Conservation (phyloP, 23 red algal species). For the Rhodosorus marinus region DNA sequence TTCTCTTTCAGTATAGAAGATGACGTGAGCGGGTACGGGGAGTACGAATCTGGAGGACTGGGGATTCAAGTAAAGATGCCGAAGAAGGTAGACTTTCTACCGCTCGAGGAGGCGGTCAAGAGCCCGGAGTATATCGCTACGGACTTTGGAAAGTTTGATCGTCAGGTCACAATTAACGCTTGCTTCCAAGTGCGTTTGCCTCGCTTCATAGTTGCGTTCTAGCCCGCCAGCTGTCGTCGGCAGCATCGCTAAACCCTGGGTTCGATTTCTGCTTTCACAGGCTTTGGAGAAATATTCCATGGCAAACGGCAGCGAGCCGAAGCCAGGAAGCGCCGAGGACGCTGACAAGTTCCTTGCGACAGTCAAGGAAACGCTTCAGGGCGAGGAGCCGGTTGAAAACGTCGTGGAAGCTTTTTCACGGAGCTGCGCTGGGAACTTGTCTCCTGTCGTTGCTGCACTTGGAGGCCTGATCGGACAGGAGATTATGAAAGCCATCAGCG, state of each 20-base stretch:
- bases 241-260: no score
- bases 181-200: no score
- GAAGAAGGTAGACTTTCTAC: constrained; percentile 31
- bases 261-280: no score
- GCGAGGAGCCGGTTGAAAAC: background rate
- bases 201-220: constrained; percentile 32
- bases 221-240: background rate
- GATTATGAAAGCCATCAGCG: constrained; percentile 74
- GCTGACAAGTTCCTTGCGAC: constrained; percentile 33
- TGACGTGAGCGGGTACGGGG: constrained; percentile 21
- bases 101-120: constrained; percentile 22
- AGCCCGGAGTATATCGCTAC: constrained; percentile 39
- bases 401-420: constrained; percentile 71
- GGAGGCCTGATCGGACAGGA: constrained; percentile 92
- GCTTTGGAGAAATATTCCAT: no score
- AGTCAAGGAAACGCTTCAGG: background rate
- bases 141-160: constrained; percentile 82
- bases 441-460: constrained; percentile 71
- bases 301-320: constrained; percentile 34
- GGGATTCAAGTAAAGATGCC: constrained; percentile 90
- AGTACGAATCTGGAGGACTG: constrained; percentile 75
- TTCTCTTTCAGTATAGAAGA: constrained; percentile 77
- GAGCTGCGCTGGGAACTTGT: constrained; percentile 50
- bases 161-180: constrained; percentile 36
- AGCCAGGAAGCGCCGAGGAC: constrained; percentile 32